phyloP scores from a whole-genome alignment of 441 rosid species.

The Gossypium schwendimanii region DNA sequence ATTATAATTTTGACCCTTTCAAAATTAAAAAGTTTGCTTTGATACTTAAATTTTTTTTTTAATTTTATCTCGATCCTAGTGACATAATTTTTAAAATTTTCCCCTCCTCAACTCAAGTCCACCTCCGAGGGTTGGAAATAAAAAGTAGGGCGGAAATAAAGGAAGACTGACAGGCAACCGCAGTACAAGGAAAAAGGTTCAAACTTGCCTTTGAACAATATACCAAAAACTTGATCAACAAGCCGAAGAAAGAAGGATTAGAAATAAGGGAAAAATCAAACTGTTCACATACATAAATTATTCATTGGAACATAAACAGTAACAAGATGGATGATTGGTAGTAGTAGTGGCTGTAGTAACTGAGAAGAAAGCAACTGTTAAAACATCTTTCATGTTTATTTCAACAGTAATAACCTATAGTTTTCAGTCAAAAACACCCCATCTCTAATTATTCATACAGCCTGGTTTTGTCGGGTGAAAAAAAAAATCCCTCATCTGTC shows the following conservation, averaged over 20 bases:
- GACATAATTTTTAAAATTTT: too few species aligned
- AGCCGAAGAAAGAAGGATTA: not conserved
- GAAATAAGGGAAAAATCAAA: not conserved
- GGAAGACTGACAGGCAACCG: not conserved
- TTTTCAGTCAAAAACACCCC: conserved; percentile 9
- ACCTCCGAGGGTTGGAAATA: not conserved
- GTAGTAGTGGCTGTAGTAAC: not conserved
- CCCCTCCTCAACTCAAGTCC: too few species aligned
- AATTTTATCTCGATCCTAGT: too few species aligned
- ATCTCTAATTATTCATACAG: conserved; percentile 5
- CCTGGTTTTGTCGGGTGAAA: conserved; percentile 15
- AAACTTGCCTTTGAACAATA: not conserved
- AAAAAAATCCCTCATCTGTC: conserved; percentile 8
- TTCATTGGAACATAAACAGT: not conserved
- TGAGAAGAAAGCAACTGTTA: not conserved
- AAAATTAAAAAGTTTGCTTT: too few species aligned
- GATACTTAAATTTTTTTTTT: too few species aligned
- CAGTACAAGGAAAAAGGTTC: not conserved
- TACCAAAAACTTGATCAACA: not conserved
- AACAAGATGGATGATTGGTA: not conserved
- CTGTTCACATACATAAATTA: not conserved
- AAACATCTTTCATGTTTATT: not conserved
- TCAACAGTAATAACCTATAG: conserved; percentile 6
- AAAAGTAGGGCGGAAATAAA: not conserved
- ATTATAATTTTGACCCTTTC: too few species aligned